phyloP scores from a whole-genome alignment of 768 basidiomycete genomes.

The Strobilomyces dryophilus region DNA sequence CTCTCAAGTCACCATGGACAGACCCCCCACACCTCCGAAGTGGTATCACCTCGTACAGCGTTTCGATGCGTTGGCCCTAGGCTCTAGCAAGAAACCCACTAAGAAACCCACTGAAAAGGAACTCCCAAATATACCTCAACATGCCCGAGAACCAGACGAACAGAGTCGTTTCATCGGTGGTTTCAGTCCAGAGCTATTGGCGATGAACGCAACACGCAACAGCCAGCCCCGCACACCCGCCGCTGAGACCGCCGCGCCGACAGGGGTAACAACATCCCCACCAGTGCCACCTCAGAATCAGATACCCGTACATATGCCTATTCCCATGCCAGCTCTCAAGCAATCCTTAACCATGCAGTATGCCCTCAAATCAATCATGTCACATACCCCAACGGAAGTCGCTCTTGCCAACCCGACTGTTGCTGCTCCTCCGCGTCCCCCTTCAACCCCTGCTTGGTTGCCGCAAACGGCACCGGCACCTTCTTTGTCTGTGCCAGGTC shows the following conservation, averaged over 20 bases:
- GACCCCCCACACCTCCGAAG: conserved; percentile 9
- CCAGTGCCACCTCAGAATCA: conserved; percentile 8
- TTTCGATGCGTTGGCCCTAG: conserved; percentile 33
- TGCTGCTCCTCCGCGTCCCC: conserved; percentile 27
- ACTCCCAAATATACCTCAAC: conserved; percentile 8
- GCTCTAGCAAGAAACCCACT: conserved; percentile 16
- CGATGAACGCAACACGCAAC: conserved; percentile 8
- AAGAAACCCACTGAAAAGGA: conserved; percentile 13
- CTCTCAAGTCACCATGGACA: conserved; percentile 19
- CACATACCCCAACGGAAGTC: conserved; percentile 10
- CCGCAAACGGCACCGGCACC: conserved; percentile 4
- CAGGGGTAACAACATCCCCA: background rate
- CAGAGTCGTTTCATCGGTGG: conserved; percentile 44
- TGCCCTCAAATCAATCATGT: conserved; percentile 17
- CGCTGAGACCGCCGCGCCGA: background rate
- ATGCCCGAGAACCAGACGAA: background rate
- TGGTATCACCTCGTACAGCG: conserved; percentile 29
- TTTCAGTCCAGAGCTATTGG: conserved; percentile 31
- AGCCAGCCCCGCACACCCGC: conserved; percentile 11
- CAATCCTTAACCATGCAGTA: conserved; percentile 20
- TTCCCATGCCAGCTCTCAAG: conserved; percentile 35
- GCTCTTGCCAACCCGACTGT: conserved; percentile 17
- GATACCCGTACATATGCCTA: conserved; percentile 9
- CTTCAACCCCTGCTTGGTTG: conserved; percentile 28
- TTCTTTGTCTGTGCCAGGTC: conserved; percentile 2